Evolutionary conservation across 495 filamentous ascomycete genomes (phyloP).

Genomic region (Clavariopsis aquatica): DNA sequence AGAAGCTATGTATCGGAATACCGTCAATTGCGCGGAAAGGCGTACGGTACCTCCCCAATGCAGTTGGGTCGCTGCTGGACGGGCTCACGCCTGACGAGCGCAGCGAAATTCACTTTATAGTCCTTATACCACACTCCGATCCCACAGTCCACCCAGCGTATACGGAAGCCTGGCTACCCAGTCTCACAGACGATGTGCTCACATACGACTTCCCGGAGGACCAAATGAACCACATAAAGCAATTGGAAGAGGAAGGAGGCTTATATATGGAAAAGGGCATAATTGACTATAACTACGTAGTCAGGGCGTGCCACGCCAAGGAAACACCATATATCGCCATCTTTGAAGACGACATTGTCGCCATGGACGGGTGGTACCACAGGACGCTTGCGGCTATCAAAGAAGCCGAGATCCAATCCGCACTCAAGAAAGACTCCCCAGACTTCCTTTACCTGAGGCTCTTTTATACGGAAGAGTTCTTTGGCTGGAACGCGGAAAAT

Average conservation of each 20-base stretch:
- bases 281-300: constrained; percentile 54
- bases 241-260: constrained; percentile 41
- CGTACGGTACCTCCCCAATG: constrained; percentile 49
- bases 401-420: constrained; percentile 40
- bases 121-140: constrained; percentile 56
- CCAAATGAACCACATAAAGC: constrained; percentile 38
- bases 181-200: constrained; percentile 51
- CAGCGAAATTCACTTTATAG: constrained; percentile 50
- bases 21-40: constrained; percentile 34
- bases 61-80: constrained; percentile 56
- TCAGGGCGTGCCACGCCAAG: constrained; percentile 52
- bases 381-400: constrained; percentile 48
- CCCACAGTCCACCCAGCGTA: constrained; percentile 54
- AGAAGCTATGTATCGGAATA: constrained; percentile 38
- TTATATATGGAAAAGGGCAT: constrained; percentile 49
- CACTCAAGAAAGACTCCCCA: constrained; percentile 5
- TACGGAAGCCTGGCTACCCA: constrained; percentile 52
- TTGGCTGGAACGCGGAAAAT: constrained; percentile 59
- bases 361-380: constrained; percentile 55
- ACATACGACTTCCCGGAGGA: constrained; percentile 45
- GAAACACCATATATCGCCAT: constrained; percentile 53
- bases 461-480: constrained; percentile 59
- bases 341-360: constrained; percentile 59
- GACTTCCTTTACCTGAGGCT: constrained; percentile 55
- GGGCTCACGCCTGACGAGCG: constrained; percentile 53